phyloP scores from a whole-genome alignment of 495 filamentous ascomycete species.

The Aspergillus affinis region DNA sequence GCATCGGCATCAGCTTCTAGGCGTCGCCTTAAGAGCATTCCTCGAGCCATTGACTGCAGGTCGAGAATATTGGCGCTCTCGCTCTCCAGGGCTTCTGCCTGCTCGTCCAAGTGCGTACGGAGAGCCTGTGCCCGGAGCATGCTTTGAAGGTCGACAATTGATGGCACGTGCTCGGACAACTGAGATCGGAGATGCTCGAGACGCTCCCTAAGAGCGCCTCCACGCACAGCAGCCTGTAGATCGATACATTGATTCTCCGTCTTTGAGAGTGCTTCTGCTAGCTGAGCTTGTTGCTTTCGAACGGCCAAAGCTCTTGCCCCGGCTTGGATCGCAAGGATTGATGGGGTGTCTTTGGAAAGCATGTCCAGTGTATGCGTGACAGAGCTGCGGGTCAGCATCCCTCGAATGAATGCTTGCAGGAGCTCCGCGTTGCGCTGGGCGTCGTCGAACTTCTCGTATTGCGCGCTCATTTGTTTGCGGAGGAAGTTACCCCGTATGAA shows the following conservation, averaged over 20 bases:
- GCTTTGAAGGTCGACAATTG: slow-evolving; percentile 36
- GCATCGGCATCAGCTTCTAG: slow-evolving; percentile 50
- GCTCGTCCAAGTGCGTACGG: slow-evolving; percentile 36
- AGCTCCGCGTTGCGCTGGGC: slow-evolving; percentile 43
- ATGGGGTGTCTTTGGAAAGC: slow-evolving; percentile 29
- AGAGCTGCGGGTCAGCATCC: slow-evolving; percentile 44
- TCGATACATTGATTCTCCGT: slow-evolving; percentile 24
- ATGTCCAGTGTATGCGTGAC: slow-evolving; percentile 33
- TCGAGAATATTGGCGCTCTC: slow-evolving; percentile 37
- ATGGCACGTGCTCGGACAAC: slow-evolving; percentile 29
- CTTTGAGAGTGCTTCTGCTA: slow-evolving; percentile 33
- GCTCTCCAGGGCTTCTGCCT: slow-evolving; percentile 31
- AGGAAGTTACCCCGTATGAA: slow-evolving; percentile 55
- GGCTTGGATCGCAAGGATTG: slow-evolving; percentile 50
- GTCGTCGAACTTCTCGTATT: slow-evolving; percentile 45
- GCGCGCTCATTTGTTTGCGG: slow-evolving; percentile 27
- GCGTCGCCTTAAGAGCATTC: slow-evolving; percentile 41
- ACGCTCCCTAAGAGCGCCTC: slow-evolving; percentile 28
- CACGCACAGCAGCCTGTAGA: slow-evolving; percentile 48
- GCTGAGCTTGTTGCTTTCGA: slow-evolving; percentile 28
- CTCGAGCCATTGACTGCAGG: slow-evolving; percentile 50
- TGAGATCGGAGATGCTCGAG: slow-evolving; percentile 27
- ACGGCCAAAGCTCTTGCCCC: slow-evolving; percentile 37
- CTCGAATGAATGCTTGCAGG: slow-evolving; percentile 55
- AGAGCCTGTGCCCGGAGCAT: slow-evolving; percentile 30